Percentiles rank a stretch among this genome's conserved stretches.
Conservation (phyloP, 257 asterid genomes). For the Solanum lignicaule region DNA sequence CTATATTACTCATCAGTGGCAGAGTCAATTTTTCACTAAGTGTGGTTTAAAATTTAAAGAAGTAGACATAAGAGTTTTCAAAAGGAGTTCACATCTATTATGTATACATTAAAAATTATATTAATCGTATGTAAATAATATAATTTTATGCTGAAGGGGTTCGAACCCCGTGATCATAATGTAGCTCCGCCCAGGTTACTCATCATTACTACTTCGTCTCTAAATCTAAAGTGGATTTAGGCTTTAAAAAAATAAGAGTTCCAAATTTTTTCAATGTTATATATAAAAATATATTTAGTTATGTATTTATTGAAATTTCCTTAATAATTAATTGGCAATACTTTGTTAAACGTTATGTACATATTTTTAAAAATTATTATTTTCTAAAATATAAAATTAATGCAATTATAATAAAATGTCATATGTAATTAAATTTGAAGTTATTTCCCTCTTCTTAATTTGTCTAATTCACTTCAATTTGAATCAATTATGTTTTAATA, state of each 20-base stretch:
- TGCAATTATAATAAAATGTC: too few relatives aligned
- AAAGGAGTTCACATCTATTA: too few relatives aligned
- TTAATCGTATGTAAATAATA: too few relatives aligned
- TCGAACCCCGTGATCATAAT: too few relatives aligned
- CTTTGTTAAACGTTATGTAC: not conserved
- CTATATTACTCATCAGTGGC: not conserved
- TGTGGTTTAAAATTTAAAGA: not conserved
- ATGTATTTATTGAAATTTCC: not conserved
- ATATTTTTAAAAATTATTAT: too few relatives aligned
- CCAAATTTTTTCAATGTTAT: too few relatives aligned
- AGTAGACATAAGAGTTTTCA: too few relatives aligned
- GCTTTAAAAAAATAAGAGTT: not conserved
- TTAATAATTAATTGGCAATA: too few relatives aligned
- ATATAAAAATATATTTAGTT: too few relatives aligned
- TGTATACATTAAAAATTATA: not conserved
- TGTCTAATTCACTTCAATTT: not conserved
- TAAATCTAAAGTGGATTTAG: not conserved
- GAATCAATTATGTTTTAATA: not conserved
- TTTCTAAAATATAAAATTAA: not conserved
- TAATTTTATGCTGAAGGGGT: fast-evolving
- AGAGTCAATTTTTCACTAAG: not conserved
- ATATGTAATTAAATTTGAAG: too few relatives aligned
- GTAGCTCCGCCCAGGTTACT: not conserved
- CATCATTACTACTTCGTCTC: not conserved
- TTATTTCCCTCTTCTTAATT: not conserved